Conservation (phyloP, 1,139 yeast species). For the Suhomyces wounanorum region DNA sequence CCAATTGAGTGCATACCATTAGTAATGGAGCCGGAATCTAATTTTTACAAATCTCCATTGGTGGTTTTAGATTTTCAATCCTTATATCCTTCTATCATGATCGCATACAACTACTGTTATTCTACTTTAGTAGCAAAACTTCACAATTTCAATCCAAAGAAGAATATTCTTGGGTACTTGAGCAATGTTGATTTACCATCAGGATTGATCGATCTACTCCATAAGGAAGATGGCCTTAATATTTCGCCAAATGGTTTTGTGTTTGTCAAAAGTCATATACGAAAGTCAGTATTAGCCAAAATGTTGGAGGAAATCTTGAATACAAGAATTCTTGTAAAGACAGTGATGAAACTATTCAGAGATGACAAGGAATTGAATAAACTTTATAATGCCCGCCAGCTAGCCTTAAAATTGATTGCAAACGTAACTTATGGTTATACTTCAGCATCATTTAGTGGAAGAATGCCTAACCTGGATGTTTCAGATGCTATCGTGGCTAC, state of each 20-base stretch:
- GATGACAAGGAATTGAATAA: constrained; percentile 50
- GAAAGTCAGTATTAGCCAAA: constrained; percentile 76
- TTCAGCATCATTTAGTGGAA: constrained; percentile 90
- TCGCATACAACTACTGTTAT: constrained; percentile 90
- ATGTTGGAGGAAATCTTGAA: constrained; percentile 84
- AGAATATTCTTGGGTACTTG: constrained; percentile 41
- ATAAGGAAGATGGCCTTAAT: constrained; percentile 51
- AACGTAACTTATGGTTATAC: constrained; percentile 96
- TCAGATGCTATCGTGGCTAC: constrained; percentile 94
- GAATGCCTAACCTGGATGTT: constrained; percentile 95
- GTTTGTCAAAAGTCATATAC: constrained; percentile 63
- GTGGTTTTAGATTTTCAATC: constrained; percentile 93
- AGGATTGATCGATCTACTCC: constrained; percentile 57
- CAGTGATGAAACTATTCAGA: constrained; percentile 60
- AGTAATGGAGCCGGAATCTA: constrained; percentile 88
- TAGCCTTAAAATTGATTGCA: constrained; percentile 87
- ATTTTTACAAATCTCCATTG: constrained; percentile 83
- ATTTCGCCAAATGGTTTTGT: constrained; percentile 87
- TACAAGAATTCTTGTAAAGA: constrained; percentile 76
- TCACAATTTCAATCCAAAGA: constrained; percentile 49
- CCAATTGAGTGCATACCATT: constrained; percentile 87
- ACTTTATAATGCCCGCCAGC: constrained; percentile 73
- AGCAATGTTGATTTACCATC: constrained; percentile 52
- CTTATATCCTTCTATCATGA: constrained; percentile 86
- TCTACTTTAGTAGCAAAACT: constrained; percentile 82